Conservation (phyloP, 2,329 filamentous ascomycete species). For the Drechslerella dactyloides region DNA sequence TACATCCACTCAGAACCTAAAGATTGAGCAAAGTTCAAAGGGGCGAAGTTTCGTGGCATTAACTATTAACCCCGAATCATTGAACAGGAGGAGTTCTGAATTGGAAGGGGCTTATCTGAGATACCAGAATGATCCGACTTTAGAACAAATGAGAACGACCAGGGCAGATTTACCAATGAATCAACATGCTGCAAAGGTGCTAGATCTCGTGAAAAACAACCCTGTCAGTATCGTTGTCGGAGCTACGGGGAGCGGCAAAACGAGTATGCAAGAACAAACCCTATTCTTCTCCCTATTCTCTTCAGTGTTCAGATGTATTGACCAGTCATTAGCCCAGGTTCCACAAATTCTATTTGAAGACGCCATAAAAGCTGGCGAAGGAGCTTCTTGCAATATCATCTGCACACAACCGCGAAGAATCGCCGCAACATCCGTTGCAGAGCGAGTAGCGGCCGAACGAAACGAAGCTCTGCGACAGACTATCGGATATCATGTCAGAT, state of each 20-base stretch:
- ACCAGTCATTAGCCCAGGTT: slow-evolving; percentile 59
- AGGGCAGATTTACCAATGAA: slow-evolving; percentile 60
- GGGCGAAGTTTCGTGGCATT: slow-evolving; percentile 27
- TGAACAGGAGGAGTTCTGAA: slow-evolving; percentile 48
- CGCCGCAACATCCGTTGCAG: slow-evolving; percentile 61
- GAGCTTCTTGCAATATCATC: slow-evolving; percentile 62
- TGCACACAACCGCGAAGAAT: slow-evolving; percentile 63
- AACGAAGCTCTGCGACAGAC: slow-evolving; percentile 58
- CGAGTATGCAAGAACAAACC: slow-evolving; percentile 51
- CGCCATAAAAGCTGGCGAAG: slow-evolving; percentile 58
- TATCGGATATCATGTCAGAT: slow-evolving; percentile 62
- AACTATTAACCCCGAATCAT: slow-evolving; percentile 34
- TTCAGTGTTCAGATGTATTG: no score
- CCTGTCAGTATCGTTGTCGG: slow-evolving; percentile 61
- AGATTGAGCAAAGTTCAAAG: slow-evolving; percentile 5
- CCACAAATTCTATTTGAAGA: slow-evolving; percentile 65
- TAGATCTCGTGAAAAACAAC: slow-evolving; percentile 59
- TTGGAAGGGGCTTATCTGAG: slow-evolving; percentile 52
- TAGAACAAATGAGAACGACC: slow-evolving; percentile 55
- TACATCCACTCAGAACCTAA: background rate
- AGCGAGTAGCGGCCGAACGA: slow-evolving; percentile 61
- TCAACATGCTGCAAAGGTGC: slow-evolving; percentile 56
- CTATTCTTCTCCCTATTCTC: background rate
- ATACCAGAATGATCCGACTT: slow-evolving; percentile 52
- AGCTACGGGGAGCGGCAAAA: slow-evolving; percentile 62